Percentiles rank a stretch among this genome's conserved stretches.
These are phyloP conservation scores for Dalechampia spathulata DNA, from an alignment of 441 rosid species.

Conservation along the genomic window DNA sequence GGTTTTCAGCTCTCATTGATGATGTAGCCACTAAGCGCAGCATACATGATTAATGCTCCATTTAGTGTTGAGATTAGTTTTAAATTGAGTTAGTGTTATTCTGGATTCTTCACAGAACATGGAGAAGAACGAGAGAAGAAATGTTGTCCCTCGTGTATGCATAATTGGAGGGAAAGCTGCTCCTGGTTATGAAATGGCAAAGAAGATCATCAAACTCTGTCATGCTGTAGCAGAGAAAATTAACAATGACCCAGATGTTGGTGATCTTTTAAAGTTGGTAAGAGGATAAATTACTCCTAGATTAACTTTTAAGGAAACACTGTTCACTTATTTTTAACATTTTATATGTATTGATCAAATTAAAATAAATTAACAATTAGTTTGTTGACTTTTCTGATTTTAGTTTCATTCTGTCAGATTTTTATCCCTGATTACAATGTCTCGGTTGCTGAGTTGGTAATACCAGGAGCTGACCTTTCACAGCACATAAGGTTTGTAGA, in stretches of 20 bases:
- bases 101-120: conserved; percentile 29
- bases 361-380: no score
- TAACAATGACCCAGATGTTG: conserved; percentile 41
- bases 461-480: conserved; percentile 29
- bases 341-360: no score
- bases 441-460: conserved; percentile 27
- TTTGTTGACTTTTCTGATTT: background rate
- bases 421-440: conserved; percentile 29
- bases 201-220: conserved; percentile 42
- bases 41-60: background rate
- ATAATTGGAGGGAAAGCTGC: conserved; percentile 60
- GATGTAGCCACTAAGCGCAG: background rate
- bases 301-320: background rate
- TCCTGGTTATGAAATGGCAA: conserved; percentile 50
- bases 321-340: background rate
- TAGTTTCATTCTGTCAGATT: conserved; percentile 14
- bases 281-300: conserved; percentile 8
- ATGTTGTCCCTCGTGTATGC: conserved; percentile 49
- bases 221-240: conserved; percentile 42
- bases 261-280: conserved; percentile 50
- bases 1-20: background rate
- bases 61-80: background rate
- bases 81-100: conserved; percentile 1
- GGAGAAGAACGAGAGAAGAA: conserved; percentile 35
- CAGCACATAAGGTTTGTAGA: conserved; percentile 27